Base-by-base conservation (phyloP, 805 yeast genomes). In the Yamadazyma phyllophila region DNA sequence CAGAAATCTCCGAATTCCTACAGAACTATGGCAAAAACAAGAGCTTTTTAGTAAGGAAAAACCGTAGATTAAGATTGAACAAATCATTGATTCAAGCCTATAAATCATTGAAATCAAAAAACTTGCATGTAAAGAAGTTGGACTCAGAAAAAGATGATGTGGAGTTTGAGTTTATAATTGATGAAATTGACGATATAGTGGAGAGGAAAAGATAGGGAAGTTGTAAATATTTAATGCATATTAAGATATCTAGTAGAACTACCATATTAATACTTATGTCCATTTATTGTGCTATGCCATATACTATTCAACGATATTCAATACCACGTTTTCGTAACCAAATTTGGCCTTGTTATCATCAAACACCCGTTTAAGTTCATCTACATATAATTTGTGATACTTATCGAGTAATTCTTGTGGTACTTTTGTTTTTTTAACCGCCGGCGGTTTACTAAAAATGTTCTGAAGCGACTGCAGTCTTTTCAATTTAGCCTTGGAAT, bases 331-430 rank as follows among this genome's bases (percentile, higher is more conserved):
- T 34, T 72, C 77, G 50, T 74, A 68, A 1, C 77, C 74, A 52
- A 62, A 89, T 46, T 71, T 69, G 2, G 67, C 72, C 61, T 82
- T 88, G 59, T 90, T 77, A 4, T 78, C 83, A 32, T 84, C 79
- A 63, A 81, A 92, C 2, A 90, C 69, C 50, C 76, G 69, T 50
- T 73, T 63, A 53, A 91, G 64, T 48, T 82, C 87, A 6, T 78
- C 74, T 9, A 85, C 75, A 59, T 94, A 94, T 20, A 82, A 54
- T 12, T 65, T 67, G 63, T 92, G 99, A 57, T 85, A 89, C 49
- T 82, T 72, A 44, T 85, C 83, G 13, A 90, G 72, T 26, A 71
- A 45, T 27, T 65, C 71, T 17, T 60, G 67, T 2, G 77, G 75
- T 20, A 69, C 57, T 40, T 66, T 65, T 4, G 65, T 44, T 43